Percentiles rank a stretch among this genome's conserved stretches.
phyloP scores from a whole-genome alignment of 2,329 filamentous ascomycete species.

The Aspergillus fumigatiaffinis region DNA sequence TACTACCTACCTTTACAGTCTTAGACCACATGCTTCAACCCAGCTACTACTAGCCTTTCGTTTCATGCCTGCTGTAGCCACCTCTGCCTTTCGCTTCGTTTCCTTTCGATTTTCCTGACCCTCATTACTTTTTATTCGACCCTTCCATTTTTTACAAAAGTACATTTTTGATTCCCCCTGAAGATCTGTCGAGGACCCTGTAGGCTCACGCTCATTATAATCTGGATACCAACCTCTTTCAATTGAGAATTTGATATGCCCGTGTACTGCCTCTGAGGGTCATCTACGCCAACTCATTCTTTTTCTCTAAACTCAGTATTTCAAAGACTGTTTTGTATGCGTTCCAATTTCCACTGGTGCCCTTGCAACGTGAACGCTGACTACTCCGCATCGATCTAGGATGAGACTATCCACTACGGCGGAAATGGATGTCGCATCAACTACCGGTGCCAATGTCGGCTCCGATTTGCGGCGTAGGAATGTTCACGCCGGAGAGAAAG shows the following conservation, averaged over 20 bases:
- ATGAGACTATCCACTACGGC: constrained; percentile 24
- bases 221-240: background rate
- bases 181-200: background rate
- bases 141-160: background rate
- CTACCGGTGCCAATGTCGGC: constrained; percentile 31
- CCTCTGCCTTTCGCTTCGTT: background rate
- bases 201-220: background rate
- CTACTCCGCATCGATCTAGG: background rate
- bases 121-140: background rate
- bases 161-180: background rate
- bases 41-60: background rate
- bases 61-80: background rate
- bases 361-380: background rate
- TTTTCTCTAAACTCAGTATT: background rate
- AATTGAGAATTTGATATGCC: background rate
- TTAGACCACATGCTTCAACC: background rate
- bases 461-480: constrained; percentile 42
- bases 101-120: constrained; percentile 2
- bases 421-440: constrained; percentile 28
- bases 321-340: background rate
- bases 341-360: background rate
- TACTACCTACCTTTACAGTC: background rate
- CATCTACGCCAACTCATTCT: background rate
- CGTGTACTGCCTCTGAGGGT: background rate
- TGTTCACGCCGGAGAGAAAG: constrained; percentile 31